Evolutionary conservation across 805 yeast genomes (phyloP).

Genomic region (Wickerhamomyces bovis): DNA sequence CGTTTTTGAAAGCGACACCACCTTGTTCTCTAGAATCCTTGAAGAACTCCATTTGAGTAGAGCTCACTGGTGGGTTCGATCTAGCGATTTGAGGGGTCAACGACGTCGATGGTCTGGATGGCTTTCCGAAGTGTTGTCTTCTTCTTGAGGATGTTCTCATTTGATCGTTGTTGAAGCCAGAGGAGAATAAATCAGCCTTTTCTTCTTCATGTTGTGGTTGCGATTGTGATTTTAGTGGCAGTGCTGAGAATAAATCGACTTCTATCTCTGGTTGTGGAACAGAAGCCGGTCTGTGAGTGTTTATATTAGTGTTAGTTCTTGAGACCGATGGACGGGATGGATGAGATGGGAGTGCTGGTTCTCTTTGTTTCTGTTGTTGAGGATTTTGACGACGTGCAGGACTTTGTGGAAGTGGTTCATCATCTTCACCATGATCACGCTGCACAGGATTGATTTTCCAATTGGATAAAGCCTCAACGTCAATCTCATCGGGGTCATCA

Average conservation of each 20-base stretch:
- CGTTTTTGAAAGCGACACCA: slow-evolving; percentile 60
- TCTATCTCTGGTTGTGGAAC: slow-evolving; percentile 6
- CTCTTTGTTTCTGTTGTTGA: slow-evolving; percentile 1
- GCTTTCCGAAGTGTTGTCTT: slow-evolving; percentile 6
- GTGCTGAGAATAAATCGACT: slow-evolving; percentile 17
- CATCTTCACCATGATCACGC: background rate
- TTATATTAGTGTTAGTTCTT: background rate
- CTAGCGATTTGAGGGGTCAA: slow-evolving; percentile 4
- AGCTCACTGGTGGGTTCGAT: slow-evolving; percentile 10
- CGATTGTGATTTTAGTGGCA: slow-evolving; percentile 3
- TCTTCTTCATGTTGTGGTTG: slow-evolving; percentile 1
- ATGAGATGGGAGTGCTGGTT: background rate
- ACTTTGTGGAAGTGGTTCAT: background rate
- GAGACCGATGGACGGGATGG: background rate
- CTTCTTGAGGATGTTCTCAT: slow-evolving; percentile 24
- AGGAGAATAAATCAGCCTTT: slow-evolving; percentile 11
- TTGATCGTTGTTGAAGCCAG: slow-evolving; percentile 5
- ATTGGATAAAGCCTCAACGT: slow-evolving; percentile 17
- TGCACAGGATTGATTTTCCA: slow-evolving; percentile 5
- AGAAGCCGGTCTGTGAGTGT: background rate
- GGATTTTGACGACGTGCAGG: slow-evolving; percentile 3
- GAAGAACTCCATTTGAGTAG: slow-evolving; percentile 30
- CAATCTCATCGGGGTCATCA: slow-evolving; percentile 44
- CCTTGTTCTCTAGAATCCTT: slow-evolving; percentile 50
- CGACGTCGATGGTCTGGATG: slow-evolving; percentile 2